These are phyloP conservation scores for Geotrichum fermentans DNA, from an alignment of 1,139 yeast species.

Conservation along the genomic window DNA sequence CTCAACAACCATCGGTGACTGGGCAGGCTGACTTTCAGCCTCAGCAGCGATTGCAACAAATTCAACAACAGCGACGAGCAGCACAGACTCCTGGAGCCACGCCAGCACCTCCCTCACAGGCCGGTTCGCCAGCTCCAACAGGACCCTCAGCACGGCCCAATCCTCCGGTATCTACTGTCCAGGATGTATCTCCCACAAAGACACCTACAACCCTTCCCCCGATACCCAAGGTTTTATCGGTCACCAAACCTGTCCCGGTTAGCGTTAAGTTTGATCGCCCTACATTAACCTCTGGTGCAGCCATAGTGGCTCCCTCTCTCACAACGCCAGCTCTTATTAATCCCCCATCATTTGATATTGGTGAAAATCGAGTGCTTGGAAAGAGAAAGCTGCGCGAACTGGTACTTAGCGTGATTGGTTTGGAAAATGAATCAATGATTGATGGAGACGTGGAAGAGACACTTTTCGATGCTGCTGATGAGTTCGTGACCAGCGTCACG, in stretches of 20 bases:
- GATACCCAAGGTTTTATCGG: conserved; percentile 62
- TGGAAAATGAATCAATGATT: conserved; percentile 56
- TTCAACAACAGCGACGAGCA: conserved; percentile 19
- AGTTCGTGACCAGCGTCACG: conserved; percentile 84
- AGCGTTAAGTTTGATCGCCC: conserved; percentile 66
- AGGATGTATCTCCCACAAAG: conserved; percentile 39
- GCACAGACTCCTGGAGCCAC: conserved; percentile 18
- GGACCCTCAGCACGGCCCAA: conserved; percentile 34
- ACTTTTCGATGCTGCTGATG: conserved; percentile 88
- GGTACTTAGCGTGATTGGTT: conserved; percentile 79
- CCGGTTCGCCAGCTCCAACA: conserved; percentile 20
- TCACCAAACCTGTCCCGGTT: conserved; percentile 60
- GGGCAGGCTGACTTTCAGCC: conserved; percentile 8
- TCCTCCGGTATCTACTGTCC: conserved; percentile 29
- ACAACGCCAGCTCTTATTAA: conserved; percentile 73
- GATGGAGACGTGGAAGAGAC: conserved; percentile 96
- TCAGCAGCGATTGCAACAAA: conserved; percentile 19
- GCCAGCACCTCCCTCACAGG: conserved; percentile 21
- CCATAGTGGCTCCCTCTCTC: conserved; percentile 58
- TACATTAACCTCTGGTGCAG: conserved; percentile 79
- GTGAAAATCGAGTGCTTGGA: conserved; percentile 73
- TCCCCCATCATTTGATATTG: conserved; percentile 77
- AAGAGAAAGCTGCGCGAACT: conserved; percentile 78
- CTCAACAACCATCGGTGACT: not conserved
- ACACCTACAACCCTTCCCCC: conserved; percentile 54